phyloP scores from a whole-genome alignment of 2,329 filamentous ascomycete genomes.

The Fusarium buxicola region DNA sequence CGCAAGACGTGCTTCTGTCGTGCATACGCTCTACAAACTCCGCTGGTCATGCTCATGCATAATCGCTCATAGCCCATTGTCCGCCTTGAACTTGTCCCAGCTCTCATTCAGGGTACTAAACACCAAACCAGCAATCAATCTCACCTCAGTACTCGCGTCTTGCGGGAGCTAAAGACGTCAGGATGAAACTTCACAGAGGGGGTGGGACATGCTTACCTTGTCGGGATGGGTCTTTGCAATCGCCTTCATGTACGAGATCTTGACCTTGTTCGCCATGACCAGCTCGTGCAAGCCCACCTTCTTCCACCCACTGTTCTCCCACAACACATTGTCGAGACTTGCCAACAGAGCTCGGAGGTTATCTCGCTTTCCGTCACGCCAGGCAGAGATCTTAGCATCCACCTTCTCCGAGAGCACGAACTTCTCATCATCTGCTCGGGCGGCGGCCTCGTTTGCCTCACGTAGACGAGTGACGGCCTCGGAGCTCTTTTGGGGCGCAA shows the following conservation, averaged over 20 bases:
- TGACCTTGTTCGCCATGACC: slow-evolving; percentile 93
- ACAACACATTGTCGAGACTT: slow-evolving; percentile 88
- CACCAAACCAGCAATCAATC: slow-evolving; percentile 73
- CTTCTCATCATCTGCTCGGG: slow-evolving; percentile 90
- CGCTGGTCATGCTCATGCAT: slow-evolving; percentile 32
- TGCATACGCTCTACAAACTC: slow-evolving; percentile 45
- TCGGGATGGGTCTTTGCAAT: slow-evolving; percentile 99
- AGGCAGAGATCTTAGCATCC: slow-evolving; percentile 80
- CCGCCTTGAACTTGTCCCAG: slow-evolving; percentile 78
- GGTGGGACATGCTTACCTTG: slow-evolving; percentile 74
- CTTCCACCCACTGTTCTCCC: slow-evolving; percentile 95
- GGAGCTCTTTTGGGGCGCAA: slow-evolving; percentile 63
- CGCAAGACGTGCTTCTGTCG: slow-evolving; percentile 39
- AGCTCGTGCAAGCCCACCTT: slow-evolving; percentile 95
- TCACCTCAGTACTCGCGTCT: slow-evolving; percentile 72
- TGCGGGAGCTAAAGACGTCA: slow-evolving; percentile 65
- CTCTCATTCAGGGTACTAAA: slow-evolving; percentile 78
- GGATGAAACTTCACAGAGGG: neutral
- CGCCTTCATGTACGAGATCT: slow-evolving; percentile 98
- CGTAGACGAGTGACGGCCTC: slow-evolving; percentile 87
- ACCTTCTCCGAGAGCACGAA: slow-evolving; percentile 89
- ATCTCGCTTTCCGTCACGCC: slow-evolving; percentile 92
- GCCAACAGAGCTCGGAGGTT: slow-evolving; percentile 90
- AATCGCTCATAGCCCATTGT: slow-evolving; percentile 68
- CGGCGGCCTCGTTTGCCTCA: slow-evolving; percentile 85